Evolutionary conservation across 176 grass and related monocot species (phyloP).

Genomic region (Saccharum officinarum): DNA sequence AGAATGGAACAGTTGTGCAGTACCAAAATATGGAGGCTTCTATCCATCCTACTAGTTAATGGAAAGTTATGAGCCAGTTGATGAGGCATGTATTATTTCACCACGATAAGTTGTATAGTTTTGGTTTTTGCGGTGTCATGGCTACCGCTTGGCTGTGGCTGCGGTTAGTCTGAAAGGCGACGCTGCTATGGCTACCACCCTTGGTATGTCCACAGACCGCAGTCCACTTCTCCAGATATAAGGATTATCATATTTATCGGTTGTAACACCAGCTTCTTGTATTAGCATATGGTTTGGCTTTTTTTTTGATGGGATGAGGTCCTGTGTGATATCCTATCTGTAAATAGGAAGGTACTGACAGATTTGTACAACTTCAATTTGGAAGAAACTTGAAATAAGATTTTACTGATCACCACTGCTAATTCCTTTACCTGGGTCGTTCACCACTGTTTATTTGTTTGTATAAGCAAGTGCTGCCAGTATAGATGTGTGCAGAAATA

Average conservation of each 20-base stretch:
- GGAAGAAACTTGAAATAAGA: no score
- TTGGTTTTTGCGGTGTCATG: background rate
- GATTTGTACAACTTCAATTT: background rate
- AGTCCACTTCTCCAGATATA: background rate
- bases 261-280: background rate
- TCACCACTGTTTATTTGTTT: no score
- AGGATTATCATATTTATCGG: background rate
- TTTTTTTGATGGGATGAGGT: no score
- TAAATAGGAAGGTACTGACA: constrained; percentile 35
- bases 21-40: background rate
- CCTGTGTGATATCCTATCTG: no score
- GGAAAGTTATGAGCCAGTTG: background rate
- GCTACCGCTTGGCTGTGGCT: no score
- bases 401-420: no score
- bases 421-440: no score
- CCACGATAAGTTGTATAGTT: background rate
- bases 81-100: background rate
- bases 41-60: constrained; percentile 5
- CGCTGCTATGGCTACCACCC: background rate
- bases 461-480: no score
- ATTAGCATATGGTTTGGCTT: constrained; percentile 1
- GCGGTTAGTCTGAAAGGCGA: no score
- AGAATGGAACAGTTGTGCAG: background rate
- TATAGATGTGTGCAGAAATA: no score
- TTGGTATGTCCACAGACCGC: background rate